Conservation (phyloP, 163 green algal genomes). For the Trebouxiophyceae sp. region DNA sequence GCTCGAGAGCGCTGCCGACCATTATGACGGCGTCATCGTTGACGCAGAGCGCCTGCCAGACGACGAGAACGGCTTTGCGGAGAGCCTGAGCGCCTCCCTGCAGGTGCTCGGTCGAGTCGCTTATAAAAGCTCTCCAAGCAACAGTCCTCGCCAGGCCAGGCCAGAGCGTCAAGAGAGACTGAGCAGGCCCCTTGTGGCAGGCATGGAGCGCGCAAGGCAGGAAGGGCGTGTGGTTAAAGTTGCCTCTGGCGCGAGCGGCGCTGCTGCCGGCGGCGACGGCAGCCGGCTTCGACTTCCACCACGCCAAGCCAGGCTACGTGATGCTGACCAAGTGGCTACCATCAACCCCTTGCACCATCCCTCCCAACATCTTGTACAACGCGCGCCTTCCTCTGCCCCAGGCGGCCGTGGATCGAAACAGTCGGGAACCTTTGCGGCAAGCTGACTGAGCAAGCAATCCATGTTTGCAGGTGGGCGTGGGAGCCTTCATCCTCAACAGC, state of each 20-base stretch:
- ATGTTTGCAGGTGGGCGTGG: slow-evolving; percentile 58
- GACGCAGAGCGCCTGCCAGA: slow-evolving; percentile 15
- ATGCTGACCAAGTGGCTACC: slow-evolving; percentile 76
- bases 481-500: slow-evolving; percentile 68
- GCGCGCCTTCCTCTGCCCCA: slow-evolving; percentile 9
- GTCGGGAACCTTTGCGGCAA: neutral
- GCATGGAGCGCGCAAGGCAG: neutral
- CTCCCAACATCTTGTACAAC: slow-evolving; percentile 68
- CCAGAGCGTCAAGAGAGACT: neutral
- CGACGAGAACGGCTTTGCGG: slow-evolving; percentile 16
- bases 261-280: slow-evolving; percentile 36
- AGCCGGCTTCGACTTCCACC: slow-evolving; percentile 55
- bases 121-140: neutral
- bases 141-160: slow-evolving; percentile 4
- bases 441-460: neutral
- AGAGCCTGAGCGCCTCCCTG: slow-evolving; percentile 17
- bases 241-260: slow-evolving; percentile 22
- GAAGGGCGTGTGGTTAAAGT: slow-evolving; percentile 49
- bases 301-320: slow-evolving; percentile 48
- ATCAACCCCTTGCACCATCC: slow-evolving; percentile 46
- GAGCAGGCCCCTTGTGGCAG: neutral
- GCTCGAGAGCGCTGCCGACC: slow-evolving; percentile 15
- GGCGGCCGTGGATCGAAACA: neutral
- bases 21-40: slow-evolving; percentile 39
- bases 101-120: neutral